phyloP scores from a whole-genome alignment of 768 basidiomycete genomes.

The Neoboletus brunneissimus region DNA sequence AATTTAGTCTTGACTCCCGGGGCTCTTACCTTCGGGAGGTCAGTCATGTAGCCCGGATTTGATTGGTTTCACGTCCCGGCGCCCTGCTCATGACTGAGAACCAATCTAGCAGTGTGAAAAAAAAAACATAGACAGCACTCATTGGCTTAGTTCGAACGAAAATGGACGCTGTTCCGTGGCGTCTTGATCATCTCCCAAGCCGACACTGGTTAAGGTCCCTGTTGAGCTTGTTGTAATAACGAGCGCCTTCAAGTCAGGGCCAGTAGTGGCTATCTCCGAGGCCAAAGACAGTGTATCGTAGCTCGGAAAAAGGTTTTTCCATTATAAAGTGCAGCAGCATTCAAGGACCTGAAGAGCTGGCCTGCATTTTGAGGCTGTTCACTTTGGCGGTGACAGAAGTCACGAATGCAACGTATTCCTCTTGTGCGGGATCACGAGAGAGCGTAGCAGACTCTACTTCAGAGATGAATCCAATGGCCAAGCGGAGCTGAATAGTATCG shows the following conservation, averaged over 20 bases:
- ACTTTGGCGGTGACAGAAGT: constrained; percentile 95
- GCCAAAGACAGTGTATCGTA: constrained; percentile 83
- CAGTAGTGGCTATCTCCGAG: constrained; percentile 99
- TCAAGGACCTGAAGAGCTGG: constrained; percentile 81
- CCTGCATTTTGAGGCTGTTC: constrained; percentile 97
- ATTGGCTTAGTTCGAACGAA: too few species aligned
- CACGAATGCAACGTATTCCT: constrained; percentile 77
- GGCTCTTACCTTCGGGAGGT: too few species aligned
- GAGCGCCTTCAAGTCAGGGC: constrained; percentile 88
- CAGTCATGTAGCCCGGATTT: too few species aligned
- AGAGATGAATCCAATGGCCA: constrained; percentile 98
- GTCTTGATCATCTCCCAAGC: too few species aligned
- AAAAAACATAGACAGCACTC: too few species aligned
- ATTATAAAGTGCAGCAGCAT: constrained; percentile 49
- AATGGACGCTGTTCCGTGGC: too few species aligned
- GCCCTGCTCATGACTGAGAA: too few species aligned
- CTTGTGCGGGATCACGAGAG: constrained; percentile 92
- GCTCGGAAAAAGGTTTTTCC: constrained; percentile 48
- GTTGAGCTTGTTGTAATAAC: constrained; percentile 66
- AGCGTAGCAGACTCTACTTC: constrained; percentile 97
- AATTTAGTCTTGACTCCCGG: too few species aligned
- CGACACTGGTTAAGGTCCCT: constrained; percentile 70
- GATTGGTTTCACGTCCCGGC: too few species aligned
- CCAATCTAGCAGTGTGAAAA: too few species aligned
- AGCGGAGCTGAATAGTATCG: constrained; percentile 87